These are phyloP conservation scores for Closterium sp. DNA, from an alignment of 139 green algal species.

Conservation along the genomic window DNA sequence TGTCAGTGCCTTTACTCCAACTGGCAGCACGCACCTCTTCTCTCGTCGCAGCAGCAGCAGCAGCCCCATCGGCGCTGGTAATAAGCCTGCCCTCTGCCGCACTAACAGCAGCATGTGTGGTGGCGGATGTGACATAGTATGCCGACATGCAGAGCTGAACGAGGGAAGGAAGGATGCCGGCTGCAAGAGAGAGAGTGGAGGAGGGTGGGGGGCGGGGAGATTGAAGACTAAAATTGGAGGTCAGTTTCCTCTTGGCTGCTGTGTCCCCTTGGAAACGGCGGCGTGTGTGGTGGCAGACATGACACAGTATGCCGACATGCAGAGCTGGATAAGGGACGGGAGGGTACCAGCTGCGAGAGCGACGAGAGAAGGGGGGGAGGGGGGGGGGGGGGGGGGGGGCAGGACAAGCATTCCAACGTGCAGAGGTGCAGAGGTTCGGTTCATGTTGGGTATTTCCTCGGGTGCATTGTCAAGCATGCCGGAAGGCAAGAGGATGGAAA, in stretches of 20 bases:
- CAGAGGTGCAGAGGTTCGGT: too few species aligned
- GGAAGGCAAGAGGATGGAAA: too few species aligned
- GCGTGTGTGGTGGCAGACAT: neutral
- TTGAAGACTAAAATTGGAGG: too few species aligned
- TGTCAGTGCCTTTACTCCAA: neutral
- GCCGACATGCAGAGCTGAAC: neutral
- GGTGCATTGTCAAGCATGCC: too few species aligned
- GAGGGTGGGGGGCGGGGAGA: too few species aligned
- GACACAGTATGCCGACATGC: neutral
- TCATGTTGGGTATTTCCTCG: too few species aligned
- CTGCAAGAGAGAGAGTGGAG: neutral
- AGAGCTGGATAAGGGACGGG: neutral
- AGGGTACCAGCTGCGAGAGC: neutral
- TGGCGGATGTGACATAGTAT: neutral
- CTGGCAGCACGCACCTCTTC: neutral
- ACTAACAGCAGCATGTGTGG: neutral
- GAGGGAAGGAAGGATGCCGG: neutral
- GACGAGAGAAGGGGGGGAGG: too few species aligned
- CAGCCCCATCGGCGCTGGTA: neutral
- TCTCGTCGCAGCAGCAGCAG: neutral
- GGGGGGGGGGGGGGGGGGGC: too few species aligned
- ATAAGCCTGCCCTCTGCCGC: neutral
- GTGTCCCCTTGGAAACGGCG: too few species aligned
- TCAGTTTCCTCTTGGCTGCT: too few species aligned
- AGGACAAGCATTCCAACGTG: too few species aligned